A percentile compares a stretch with the other conserved stretches of the same genome.
Conservation (phyloP, 441 rosid genomes). For the Gossypium gossypioides region DNA sequence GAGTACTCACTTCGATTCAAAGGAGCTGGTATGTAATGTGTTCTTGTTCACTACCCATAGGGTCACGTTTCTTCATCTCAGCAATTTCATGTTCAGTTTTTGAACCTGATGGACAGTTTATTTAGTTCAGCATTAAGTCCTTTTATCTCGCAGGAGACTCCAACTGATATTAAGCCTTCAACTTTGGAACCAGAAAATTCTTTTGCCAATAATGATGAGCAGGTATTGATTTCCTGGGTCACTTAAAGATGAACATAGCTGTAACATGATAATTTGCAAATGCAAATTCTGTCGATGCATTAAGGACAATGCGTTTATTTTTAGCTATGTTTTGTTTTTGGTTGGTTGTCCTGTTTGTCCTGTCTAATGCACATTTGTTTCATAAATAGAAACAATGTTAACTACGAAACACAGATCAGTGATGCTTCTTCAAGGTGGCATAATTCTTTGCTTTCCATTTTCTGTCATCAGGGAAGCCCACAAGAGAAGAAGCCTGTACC, state of each 20-base stretch:
- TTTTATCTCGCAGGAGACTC: conserved; percentile 26
- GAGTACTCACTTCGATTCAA: conserved; percentile 25
- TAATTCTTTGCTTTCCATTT: conserved; percentile 8
- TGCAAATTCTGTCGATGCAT: not conserved
- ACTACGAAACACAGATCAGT: not conserved
- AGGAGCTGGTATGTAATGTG: conserved; percentile 28
- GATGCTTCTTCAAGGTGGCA: not conserved
- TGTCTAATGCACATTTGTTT: conserved; percentile 1
- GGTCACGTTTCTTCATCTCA: not conserved
- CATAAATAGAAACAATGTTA: not conserved
- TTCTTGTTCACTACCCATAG: not conserved
- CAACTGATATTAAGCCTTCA: conserved; percentile 30
- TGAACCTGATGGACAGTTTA: not conserved
- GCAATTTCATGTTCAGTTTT: not conserved
- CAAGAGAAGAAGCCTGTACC: conserved; percentile 31
- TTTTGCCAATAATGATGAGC: conserved; percentile 28
- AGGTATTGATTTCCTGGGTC: conserved; percentile 22
- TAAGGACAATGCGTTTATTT: not conserved
- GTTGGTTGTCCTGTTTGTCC: not conserved
- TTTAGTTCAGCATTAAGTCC: not conserved
- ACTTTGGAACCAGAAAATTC: conserved; percentile 26
- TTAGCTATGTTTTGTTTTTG: not conserved
- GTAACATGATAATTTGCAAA: not conserved
- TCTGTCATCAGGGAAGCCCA: conserved; percentile 33
- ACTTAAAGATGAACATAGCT: not conserved